A percentile compares a stretch with the other conserved stretches of the same genome.
Evolutionary conservation across 257 asterid species (phyloP).

Genomic region (Ehretia macrophylla): DNA sequence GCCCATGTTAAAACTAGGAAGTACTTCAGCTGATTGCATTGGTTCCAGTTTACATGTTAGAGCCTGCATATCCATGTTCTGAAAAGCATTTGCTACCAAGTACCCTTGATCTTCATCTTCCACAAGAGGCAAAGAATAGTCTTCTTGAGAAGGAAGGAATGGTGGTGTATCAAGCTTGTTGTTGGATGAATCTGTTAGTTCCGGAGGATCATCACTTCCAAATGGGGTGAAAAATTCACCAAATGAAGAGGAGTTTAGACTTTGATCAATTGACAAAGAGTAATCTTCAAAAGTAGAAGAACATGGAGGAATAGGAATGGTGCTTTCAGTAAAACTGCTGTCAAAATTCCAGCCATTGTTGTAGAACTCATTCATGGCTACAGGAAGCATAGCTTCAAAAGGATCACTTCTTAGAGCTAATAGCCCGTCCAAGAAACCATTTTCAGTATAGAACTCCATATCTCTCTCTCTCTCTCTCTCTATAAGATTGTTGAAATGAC

Average conservation of each 20-base stretch:
- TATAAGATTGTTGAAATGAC: slow-evolving; percentile 1
- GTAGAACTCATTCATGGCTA: no score
- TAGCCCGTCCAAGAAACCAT: slow-evolving; percentile 47
- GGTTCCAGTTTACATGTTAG: slow-evolving; percentile 34
- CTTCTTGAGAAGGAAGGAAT: slow-evolving; percentile 24
- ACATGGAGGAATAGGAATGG: slow-evolving; percentile 4
- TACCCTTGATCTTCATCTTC: slow-evolving; percentile 26
- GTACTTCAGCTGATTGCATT: slow-evolving; percentile 16
- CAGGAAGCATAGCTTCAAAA: slow-evolving; percentile 17
- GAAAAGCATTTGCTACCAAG: slow-evolving; percentile 16
- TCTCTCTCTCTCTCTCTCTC: slow-evolving; percentile 14
- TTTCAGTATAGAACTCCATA: slow-evolving; percentile 48
- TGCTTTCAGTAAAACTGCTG: slow-evolving; percentile 5
- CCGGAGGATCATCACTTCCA: slow-evolving; percentile 41
- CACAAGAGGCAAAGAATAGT: slow-evolving; percentile 12
- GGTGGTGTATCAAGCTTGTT: slow-evolving; percentile 20
- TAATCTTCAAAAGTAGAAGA: slow-evolving; percentile 21
- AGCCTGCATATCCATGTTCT: slow-evolving; percentile 13
- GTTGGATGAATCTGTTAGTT: slow-evolving; percentile 27
- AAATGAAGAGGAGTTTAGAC: slow-evolving; percentile 8
- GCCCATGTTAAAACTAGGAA: slow-evolving; percentile 31
- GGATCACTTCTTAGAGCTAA: slow-evolving; percentile 32
- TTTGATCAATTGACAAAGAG: slow-evolving; percentile 27
- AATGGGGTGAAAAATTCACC: slow-evolving; percentile 23
- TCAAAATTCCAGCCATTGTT: slow-evolving; percentile 10